These are phyloP conservation scores for Podospora anserina DNA, from an alignment of 495 filamentous ascomycete genomes.

Conservation along the genomic window DNA sequence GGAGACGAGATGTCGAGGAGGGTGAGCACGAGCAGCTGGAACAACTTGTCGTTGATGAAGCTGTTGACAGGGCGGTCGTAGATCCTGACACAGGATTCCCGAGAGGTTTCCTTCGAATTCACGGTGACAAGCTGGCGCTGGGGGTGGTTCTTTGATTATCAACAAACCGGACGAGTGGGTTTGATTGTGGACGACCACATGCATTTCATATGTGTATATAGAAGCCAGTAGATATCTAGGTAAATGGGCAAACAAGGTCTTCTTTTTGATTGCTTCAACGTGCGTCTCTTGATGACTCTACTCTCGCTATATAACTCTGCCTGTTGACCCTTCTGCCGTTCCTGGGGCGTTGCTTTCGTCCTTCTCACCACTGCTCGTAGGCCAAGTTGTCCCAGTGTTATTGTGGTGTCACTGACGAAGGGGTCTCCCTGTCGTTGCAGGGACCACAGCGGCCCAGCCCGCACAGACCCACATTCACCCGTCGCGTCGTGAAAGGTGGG, in stretches of 20 bases:
- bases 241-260: neutral
- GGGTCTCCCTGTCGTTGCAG: neutral
- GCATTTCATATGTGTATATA: neutral
- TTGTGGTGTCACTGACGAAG: neutral
- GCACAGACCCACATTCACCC: neutral
- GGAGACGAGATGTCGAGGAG: neutral
- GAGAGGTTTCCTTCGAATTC: neutral
- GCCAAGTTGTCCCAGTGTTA: neutral
- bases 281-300: neutral
- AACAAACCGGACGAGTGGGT: neutral
- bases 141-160: neutral
- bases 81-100: neutral
- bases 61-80: slow-evolving; percentile 21
- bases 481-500: neutral
- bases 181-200: no score
- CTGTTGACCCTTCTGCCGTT: no score
- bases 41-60: slow-evolving; percentile 22
- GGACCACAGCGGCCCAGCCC: neutral
- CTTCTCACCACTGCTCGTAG: no score
- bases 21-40: slow-evolving; percentile 15
- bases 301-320: neutral
- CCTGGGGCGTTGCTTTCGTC: no score
- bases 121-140: neutral
- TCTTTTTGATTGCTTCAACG: neutral
- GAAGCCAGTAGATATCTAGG: neutral